phyloP scores from a whole-genome alignment of 352 stramenopile genomes.

The Blastocystis hominis region DNA sequence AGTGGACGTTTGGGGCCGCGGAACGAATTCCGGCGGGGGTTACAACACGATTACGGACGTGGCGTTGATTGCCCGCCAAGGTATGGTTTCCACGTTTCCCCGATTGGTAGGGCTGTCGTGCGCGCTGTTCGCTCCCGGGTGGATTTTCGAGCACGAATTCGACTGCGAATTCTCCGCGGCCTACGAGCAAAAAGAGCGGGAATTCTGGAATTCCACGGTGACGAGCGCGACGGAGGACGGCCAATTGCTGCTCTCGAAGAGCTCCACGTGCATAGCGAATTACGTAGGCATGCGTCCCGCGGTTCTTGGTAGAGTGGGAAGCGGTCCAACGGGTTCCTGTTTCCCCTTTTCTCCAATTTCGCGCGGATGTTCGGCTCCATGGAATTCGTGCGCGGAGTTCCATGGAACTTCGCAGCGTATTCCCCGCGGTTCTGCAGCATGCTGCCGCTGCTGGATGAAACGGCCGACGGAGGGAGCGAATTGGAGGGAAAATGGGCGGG shows the following conservation, averaged over 20 bases:
- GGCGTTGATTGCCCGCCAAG: neutral
- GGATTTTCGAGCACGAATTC: slow-evolving; percentile 47
- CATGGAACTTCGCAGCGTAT: neutral
- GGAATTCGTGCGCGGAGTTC: neutral
- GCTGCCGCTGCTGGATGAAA: neutral
- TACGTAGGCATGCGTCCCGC: neutral
- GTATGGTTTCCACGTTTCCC: neutral
- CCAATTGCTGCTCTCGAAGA: neutral
- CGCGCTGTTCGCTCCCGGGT: slow-evolving; percentile 35
- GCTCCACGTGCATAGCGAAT: neutral
- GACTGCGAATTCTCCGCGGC: neutral
- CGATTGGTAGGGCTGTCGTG: neutral
- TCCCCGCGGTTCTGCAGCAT: neutral
- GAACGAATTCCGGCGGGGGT: neutral
- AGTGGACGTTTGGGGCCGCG: slow-evolving; percentile 26
- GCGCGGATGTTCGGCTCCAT: neutral
- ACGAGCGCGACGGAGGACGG: neutral
- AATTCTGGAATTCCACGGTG: slow-evolving; percentile 3
- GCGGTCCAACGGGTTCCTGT: neutral
- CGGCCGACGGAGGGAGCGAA: neutral
- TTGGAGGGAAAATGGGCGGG: neutral
- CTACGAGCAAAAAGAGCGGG: slow-evolving; percentile 8
- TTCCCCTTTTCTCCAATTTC: slow-evolving; percentile 1
- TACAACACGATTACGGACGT: neutral
- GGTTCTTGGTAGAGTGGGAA: neutral